phyloP scores from a whole-genome alignment of 208 protist genomes.

The Trypanosoma brucei region DNA sequence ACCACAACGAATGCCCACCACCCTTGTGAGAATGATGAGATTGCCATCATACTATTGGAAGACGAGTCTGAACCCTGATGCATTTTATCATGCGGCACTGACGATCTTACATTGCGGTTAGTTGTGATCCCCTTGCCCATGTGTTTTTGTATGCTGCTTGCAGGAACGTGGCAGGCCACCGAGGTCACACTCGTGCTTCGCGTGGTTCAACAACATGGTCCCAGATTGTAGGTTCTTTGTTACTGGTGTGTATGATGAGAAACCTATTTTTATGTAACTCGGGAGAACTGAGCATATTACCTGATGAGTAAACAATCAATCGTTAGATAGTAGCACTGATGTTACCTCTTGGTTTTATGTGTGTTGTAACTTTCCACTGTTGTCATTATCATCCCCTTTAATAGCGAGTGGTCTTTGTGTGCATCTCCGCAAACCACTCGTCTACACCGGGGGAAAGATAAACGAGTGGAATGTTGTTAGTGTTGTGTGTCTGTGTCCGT shows the following conservation, averaged over 20 bases:
- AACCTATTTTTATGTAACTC: slow-evolving; percentile 53
- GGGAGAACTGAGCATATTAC: slow-evolving; percentile 48
- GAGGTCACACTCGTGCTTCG: not conserved
- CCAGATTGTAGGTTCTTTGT: not conserved
- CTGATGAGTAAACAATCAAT: slow-evolving; percentile 61
- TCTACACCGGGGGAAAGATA: slow-evolving; percentile 26
- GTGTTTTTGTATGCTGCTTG: slow-evolving; percentile 4
- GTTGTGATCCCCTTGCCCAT: slow-evolving; percentile 5
- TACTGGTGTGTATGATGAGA: slow-evolving; percentile 20
- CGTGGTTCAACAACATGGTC: slow-evolving; percentile 22
- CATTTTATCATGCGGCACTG: slow-evolving; percentile 17
- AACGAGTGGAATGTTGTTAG: too few relatives aligned
- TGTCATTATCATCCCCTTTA: slow-evolving; percentile 19
- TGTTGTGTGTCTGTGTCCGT: not conserved
- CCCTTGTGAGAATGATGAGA: slow-evolving; percentile 4
- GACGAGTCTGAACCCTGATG: slow-evolving; percentile 33
- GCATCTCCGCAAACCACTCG: slow-evolving; percentile 40
- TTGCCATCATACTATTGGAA: slow-evolving; percentile 22
- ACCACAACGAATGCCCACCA: not conserved
- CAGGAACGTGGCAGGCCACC: slow-evolving; percentile 15
- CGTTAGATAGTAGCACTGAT: slow-evolving; percentile 64
- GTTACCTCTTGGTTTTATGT: not conserved
- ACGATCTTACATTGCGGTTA: not conserved
- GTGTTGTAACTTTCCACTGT: not conserved
- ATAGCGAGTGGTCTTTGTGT: slow-evolving; percentile 24